phyloP scores from a whole-genome alignment of 2,329 filamentous ascomycete species.

The Ilyonectria robusta region DNA sequence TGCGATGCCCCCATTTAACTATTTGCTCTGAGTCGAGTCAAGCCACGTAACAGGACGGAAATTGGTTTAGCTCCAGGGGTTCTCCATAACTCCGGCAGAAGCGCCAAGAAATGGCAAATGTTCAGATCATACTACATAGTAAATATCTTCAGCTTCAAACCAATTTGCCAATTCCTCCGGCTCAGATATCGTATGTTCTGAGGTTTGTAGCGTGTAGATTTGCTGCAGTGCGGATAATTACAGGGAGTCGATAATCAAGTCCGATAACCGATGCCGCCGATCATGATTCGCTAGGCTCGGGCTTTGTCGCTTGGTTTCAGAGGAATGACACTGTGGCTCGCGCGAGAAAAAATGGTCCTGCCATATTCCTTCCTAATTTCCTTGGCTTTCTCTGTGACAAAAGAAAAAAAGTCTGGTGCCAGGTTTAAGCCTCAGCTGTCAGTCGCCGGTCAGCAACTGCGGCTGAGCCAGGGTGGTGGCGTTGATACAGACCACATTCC shows the following conservation, averaged over 20 bases:
- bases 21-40: slow-evolving; percentile 5
- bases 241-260: neutral
- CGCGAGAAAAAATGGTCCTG: slow-evolving; percentile 7
- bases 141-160: neutral
- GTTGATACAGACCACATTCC: slow-evolving; percentile 1
- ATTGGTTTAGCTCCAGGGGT: slow-evolving; percentile 20
- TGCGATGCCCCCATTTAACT: neutral
- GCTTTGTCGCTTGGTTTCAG: neutral
- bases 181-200: neutral
- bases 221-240: neutral
- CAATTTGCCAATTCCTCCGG: neutral
- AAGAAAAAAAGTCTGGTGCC: neutral
- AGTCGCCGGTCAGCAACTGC: slow-evolving; percentile 7
- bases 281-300: neutral
- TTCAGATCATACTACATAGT: neutral
- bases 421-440: neutral
- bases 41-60: slow-evolving; percentile 9
- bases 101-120: neutral
- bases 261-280: slow-evolving; percentile 4
- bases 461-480: slow-evolving; percentile 19
- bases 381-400: neutral
- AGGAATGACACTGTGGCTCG: neutral
- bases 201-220: neutral
- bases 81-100: neutral
- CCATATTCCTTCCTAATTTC: neutral